Base-by-base conservation (phyloP, 306 rosid genomes). In the Vigna hirtella region DNA sequence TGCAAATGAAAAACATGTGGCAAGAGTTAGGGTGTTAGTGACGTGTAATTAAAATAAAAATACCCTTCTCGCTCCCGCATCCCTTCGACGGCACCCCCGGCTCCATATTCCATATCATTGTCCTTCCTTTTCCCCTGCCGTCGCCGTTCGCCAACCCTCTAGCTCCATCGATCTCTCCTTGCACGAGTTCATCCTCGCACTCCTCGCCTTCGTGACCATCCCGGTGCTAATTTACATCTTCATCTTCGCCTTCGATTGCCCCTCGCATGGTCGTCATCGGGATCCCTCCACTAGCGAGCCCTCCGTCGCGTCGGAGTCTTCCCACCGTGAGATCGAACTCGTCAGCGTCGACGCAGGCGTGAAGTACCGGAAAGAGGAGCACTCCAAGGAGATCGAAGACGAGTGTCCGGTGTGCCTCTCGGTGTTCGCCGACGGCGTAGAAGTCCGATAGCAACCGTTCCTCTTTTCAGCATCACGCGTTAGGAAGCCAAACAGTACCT, bases 371-470 rank as follows among this genome's bases (percentile, higher is more conserved):
- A 93, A 81, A 56, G 96, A 91, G 1, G 8, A 36, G 12, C 90
- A 82, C 64, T 45, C 68, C 17, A 85, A 76, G 71, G 90, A 89
- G 13, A 65, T 83, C 40, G 89, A 89, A 16, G 83, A 76, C 42
- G 95, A 91, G 88, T 93, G 98, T 45, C 89, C 93, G 47, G 93
- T 93, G 16, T 93, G 98, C 77, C 65, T 93, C 70, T 84, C 90
- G 45, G 89, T 30, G 63, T 93, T 89, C 34, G 76, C 69, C 7
- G 91, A 88, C 57, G 92, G 92, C 20, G 95, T 91, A 14, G 93
- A 89, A 43, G 72, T 91, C 45, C 84, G 88, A 85, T 85, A 70
- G 1, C 4, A 43, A 73, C 83, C 13, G 14, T 74, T 7, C 71
- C 87, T 26, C 86, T 90, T 16, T 90, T 92, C 86, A 58, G 13